phyloP scores from a whole-genome alignment of 805 yeast species.

The Cyberlindnera samutprakarnensis region DNA sequence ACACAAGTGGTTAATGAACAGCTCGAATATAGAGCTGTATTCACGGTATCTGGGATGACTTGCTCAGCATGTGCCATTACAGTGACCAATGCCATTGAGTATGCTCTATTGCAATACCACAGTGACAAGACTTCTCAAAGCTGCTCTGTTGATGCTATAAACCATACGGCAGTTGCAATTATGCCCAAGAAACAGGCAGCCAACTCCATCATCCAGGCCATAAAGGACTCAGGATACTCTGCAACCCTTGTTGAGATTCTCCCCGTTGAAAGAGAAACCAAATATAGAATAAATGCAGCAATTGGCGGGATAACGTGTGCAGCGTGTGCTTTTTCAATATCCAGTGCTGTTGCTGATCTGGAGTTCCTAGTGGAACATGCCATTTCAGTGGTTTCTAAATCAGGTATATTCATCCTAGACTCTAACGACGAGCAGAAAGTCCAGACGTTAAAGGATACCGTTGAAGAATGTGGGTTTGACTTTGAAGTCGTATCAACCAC shows the following conservation, averaged over 20 bases:
- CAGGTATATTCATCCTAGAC: conserved; percentile 54
- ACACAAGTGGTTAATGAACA: conserved; percentile 17
- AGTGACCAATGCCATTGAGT: conserved; percentile 35
- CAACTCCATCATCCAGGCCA: conserved; percentile 37
- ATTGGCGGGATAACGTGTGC: conserved; percentile 75
- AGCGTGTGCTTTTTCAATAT: conserved; percentile 56
- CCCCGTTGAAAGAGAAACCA: conserved; percentile 44
- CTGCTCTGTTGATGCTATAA: conserved; percentile 43
- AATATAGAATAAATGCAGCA: conserved; percentile 47
- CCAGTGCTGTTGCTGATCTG: conserved; percentile 36
- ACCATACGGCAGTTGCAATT: conserved; percentile 45
- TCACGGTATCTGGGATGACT: conserved; percentile 60
- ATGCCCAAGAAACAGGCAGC: conserved; percentile 46
- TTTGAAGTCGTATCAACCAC: conserved; percentile 39
- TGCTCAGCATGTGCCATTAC: conserved; percentile 54
- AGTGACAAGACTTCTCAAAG: conserved; percentile 14
- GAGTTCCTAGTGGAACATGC: conserved; percentile 47
- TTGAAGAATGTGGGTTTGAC: conserved; percentile 66
- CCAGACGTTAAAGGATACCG: conserved; percentile 36
- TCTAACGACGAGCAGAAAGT: conserved; percentile 29
- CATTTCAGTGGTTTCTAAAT: conserved; percentile 51
- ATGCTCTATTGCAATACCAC: conserved; percentile 13
- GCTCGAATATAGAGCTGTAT: conserved; percentile 39
- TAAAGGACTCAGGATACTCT: conserved; percentile 40
- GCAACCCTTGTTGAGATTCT: conserved; percentile 49